Base-by-base conservation (phyloP, 305 asterid genomes). In the Fraxinus sp. region DNA sequence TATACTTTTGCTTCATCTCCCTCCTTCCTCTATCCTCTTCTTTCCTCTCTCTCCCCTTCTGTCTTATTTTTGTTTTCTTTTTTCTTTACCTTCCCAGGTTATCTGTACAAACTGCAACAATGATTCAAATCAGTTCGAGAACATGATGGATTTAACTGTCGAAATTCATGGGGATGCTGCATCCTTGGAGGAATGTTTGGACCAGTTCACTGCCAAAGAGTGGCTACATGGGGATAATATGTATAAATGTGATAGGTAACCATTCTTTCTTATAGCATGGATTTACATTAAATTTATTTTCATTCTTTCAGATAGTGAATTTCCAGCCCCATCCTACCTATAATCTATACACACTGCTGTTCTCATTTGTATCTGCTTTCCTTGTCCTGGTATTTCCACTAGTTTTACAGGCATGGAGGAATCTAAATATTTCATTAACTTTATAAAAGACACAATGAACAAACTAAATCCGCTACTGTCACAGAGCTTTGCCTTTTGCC, bases 111-210 rank as follows among this genome's bases (percentile, higher is more conserved):
- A 93, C 85, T 96, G 99, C 92, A 87, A 89, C 80, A 96, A 92
- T 79, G 86, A 92, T 77, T 96, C 99, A 18, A 91, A 93, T 85
- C 98, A 94, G 87, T 91, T 88, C 83, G 99, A 96, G 86, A 96
- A 94, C 86, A 92, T 96, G 97, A 94, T 96, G 99, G 99, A 96
- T 90, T 93, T 96, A 87, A 96, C 97, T 72, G 99, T 96, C 80
- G 99, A 96, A 89, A 96, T 96, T 88, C 97, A 96, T 52, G 99
- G 99, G 73, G 97, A 93, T 88, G 97, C 96, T 87, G 93, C 88
- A 83, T 94, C 99, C 75, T 85, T 96, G 90, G 98, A 94, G 90
- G 97, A 94, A 89, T 96, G 99, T 89, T 88, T 96, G 90, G 97
- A 96, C 81, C 98, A 93, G 88, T 94, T 96, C 91, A 96, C 99